These are phyloP conservation scores for Hypoxylon sp. DNA, from an alignment of 2,329 filamentous ascomycete species.

Conservation along the genomic window DNA sequence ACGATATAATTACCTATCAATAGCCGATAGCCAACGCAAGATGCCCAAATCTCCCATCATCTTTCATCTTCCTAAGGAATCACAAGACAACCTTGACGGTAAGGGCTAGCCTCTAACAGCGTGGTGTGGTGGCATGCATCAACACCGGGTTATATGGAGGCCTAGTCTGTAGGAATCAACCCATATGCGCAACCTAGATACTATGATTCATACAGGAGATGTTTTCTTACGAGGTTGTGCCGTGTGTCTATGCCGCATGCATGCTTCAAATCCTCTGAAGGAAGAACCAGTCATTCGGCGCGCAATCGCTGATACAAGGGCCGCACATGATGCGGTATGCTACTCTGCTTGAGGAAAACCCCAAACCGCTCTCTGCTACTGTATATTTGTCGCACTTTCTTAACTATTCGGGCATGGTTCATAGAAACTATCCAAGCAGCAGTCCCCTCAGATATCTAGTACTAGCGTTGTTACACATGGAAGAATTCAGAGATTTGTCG, in stretches of 20 bases:
- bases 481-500: slow-evolving; percentile 1
- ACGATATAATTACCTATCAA: slow-evolving; percentile 15
- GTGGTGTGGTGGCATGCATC: slow-evolving; percentile 43
- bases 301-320: slow-evolving; percentile 22
- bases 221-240: slow-evolving; percentile 8
- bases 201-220: slow-evolving; percentile 17
- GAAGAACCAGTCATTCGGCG: slow-evolving; percentile 29
- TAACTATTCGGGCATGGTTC: slow-evolving; percentile 14
- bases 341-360: slow-evolving; percentile 23
- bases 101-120: slow-evolving; percentile 29
- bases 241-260: slow-evolving; percentile 34
- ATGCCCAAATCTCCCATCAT: slow-evolving; percentile 16
- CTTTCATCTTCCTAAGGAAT: slow-evolving; percentile 6
- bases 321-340: slow-evolving; percentile 32
- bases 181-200: slow-evolving; percentile 23
- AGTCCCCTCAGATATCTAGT: background rate
- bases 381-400: slow-evolving; percentile 27
- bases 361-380: slow-evolving; percentile 13
- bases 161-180: slow-evolving; percentile 38
- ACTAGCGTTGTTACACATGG: background rate
- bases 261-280: slow-evolving; percentile 33
- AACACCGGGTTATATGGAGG: slow-evolving; percentile 29
- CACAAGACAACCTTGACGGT: slow-evolving; percentile 32
- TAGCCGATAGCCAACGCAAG: slow-evolving; percentile 10
- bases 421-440: background rate